Base-by-base conservation (phyloP, 2,329 filamentous ascomycete species). In the Plectosphaerella cucumerina region DNA sequence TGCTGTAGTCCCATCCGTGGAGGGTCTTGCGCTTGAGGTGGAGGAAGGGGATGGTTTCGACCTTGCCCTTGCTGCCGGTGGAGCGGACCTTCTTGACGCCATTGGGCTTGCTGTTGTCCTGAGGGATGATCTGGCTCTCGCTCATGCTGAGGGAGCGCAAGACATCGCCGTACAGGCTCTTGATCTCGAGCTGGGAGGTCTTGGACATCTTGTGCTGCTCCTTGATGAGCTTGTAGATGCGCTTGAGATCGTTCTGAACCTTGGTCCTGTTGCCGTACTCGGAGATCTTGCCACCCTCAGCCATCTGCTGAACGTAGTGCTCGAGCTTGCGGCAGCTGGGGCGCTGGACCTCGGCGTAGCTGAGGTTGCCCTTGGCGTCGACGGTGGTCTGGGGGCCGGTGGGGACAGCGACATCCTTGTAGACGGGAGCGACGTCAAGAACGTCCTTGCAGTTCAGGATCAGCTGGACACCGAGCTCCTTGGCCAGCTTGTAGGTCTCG, bases 1-100 rank as follows among this genome's bases (percentile, higher is more conserved):
- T 99, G 84, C 90, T 97, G 78, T 97, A 99, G 65, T 97, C 92
- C 94, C 94, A 99, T 55, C 93, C 93, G 64, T 96, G 88, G 55
- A 92, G 84, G 49, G 89, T 85, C 73, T 96, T 95, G 70, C 90
- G 89, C 82, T 97, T 97, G 52, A 99, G 78, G 69, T 99, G 94
- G 49, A 99, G 75, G 84, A 99, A 99, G 33, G 94, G 94, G 60
- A 99, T 95, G 17, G 94, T 96, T 76, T 97, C 93, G 51, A 95
- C 86, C 77, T 96, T 97, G 70, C 91, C 91, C 77, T 94, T 95
- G 62, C 78, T 74, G 53, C 76, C 80, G 59, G 78, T 80, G 49
- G 70, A 68, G 66, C 80, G 81, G 53, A 76, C 56, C 69, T 84
- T 84, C 65, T 81, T 77, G 56, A 67, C 65, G 44, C 71, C 70